Evolutionary conservation across 768 basidiomycete species (phyloP).

Genomic region (Suillus sp.): DNA sequence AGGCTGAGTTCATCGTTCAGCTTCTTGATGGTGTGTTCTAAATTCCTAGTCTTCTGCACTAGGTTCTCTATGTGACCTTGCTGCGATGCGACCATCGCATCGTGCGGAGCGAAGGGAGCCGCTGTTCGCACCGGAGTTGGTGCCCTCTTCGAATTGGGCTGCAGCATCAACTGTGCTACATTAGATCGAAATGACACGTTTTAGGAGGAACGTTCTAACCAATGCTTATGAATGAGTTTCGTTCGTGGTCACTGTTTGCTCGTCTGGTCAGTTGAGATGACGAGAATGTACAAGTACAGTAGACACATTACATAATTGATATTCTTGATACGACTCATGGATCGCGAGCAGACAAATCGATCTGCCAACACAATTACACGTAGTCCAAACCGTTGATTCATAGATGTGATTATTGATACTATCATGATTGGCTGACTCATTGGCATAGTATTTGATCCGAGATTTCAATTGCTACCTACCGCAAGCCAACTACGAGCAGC

Average conservation of each 20-base stretch:
- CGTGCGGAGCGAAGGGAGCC: conserved; percentile 33
- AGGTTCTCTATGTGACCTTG: conserved; percentile 74
- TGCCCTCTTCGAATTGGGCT: conserved; percentile 7
- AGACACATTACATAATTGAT: no score
- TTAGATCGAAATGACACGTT: neutral
- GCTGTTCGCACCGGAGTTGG: conserved; percentile 14
- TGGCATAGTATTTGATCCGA: no score
- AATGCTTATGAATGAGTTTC: neutral
- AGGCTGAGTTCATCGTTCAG: conserved; percentile 49
- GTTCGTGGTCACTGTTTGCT: neutral
- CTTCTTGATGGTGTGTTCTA: conserved; percentile 61
- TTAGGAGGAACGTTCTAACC: neutral
- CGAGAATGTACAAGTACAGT: neutral
- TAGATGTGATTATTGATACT: no score
- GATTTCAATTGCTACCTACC: no score
- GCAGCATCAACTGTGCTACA: conserved; percentile 7
- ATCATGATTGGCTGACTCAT: no score
- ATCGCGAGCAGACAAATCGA: no score
- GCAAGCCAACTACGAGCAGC: no score
- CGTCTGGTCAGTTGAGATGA: neutral
- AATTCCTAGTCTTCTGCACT: conserved; percentile 64
- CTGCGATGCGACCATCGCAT: conserved; percentile 59
- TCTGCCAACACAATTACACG: neutral
- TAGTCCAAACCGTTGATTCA: no score
- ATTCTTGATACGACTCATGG: no score